Percentiles rank a stretch among this genome's conserved stretches.
Evolutionary conservation across 768 basidiomycete genomes (phyloP).

Genomic region (Phylloporus rhodoxanthus): DNA sequence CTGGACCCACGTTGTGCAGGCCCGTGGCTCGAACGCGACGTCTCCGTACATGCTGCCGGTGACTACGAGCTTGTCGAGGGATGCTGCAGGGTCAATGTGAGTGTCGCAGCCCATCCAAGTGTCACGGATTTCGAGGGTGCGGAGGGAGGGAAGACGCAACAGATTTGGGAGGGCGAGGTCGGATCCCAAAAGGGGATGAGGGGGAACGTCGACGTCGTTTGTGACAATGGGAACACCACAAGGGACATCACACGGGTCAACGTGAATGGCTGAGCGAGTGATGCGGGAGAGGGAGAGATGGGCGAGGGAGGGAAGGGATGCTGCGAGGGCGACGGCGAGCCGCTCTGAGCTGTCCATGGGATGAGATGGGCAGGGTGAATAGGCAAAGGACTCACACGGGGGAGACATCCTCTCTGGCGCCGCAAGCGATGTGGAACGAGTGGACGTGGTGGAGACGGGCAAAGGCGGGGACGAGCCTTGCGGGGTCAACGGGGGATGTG

Average conservation of each 20-base stretch:
- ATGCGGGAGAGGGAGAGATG: slow-evolving; percentile 58
- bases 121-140: slow-evolving; percentile 58
- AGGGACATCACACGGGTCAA: slow-evolving; percentile 40
- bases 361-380: neutral
- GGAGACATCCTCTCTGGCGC: slow-evolving; percentile 30
- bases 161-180: slow-evolving; percentile 62
- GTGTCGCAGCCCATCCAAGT: slow-evolving; percentile 55
- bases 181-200: slow-evolving; percentile 47
- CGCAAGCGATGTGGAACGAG: slow-evolving; percentile 17
- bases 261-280: slow-evolving; percentile 61
- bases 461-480: slow-evolving; percentile 19
- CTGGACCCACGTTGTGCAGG: slow-evolving; percentile 22
- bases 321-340: slow-evolving; percentile 62
- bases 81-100: slow-evolving; percentile 9
- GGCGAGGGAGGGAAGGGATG: slow-evolving; percentile 48
- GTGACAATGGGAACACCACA: slow-evolving; percentile 51
- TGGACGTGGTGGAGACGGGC: slow-evolving; percentile 13
- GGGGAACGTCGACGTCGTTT: slow-evolving; percentile 57
- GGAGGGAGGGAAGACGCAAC: slow-evolving; percentile 56
- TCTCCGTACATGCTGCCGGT: slow-evolving; percentile 28
- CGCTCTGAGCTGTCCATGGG: slow-evolving; percentile 40
- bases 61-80: slow-evolving; percentile 21
- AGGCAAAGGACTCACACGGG: slow-evolving; percentile 32
- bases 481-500: slow-evolving; percentile 20
- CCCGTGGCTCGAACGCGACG: slow-evolving; percentile 17